Evolutionary conservation across 177 flowering plant species (phyloP).

Genomic region (Vitis hybrid): DNA sequence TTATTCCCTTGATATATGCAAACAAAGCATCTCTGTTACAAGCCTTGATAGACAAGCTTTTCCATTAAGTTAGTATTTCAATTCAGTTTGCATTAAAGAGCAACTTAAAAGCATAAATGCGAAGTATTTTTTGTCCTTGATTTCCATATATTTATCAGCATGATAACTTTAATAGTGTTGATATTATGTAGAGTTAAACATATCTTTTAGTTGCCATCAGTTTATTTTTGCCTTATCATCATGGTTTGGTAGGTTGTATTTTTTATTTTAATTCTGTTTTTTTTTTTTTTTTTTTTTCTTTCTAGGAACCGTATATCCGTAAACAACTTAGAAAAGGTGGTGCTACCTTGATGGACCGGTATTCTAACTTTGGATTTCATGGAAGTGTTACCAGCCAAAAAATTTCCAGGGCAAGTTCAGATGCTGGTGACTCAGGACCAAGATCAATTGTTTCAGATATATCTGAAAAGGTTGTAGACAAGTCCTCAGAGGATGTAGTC

Average conservation of each 20-base stretch:
- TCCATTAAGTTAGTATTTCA: no score
- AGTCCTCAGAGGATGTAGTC: slow-evolving; percentile 16
- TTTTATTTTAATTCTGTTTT: not conserved
- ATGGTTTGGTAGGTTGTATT: not conserved
- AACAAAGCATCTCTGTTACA: no score
- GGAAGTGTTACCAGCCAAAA: slow-evolving; percentile 14
- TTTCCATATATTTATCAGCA: not conserved
- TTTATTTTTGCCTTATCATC: slow-evolving; percentile 1
- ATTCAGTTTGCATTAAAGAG: no score
- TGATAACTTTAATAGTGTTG: not conserved
- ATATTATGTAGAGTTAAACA: not conserved
- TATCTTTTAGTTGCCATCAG: not conserved
- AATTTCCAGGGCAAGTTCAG: slow-evolving; percentile 31
- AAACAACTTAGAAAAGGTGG: slow-evolving; percentile 28
- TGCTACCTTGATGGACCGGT: slow-evolving; percentile 10
- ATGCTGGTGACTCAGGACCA: slow-evolving; percentile 20
- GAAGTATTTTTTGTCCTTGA: not conserved
- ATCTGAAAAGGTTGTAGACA: slow-evolving; percentile 16
- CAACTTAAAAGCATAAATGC: no score
- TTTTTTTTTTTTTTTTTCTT: not conserved
- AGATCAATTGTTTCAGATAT: slow-evolving; percentile 10
- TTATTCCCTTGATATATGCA: no score
- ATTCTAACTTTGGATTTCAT: slow-evolving; percentile 11
- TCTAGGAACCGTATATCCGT: slow-evolving; percentile 43
- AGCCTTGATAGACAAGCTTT: no score